Conservation (phyloP, 2,329 filamentous ascomycete genomes). For the Lasiodiplodia sp. region DNA sequence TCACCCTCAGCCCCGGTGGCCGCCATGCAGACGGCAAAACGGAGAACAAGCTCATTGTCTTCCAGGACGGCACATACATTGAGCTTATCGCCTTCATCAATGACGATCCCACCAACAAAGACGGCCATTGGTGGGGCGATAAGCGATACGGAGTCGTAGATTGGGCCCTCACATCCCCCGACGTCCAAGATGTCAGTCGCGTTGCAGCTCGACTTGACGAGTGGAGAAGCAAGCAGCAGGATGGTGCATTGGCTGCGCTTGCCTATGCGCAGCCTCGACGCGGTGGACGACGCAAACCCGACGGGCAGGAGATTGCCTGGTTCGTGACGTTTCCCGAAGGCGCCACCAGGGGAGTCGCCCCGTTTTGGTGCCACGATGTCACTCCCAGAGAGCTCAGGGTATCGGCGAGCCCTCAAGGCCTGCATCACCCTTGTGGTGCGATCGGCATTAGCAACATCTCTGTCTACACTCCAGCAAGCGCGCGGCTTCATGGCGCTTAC, state of each 20-base stretch:
- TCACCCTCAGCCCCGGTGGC: conserved; percentile 67
- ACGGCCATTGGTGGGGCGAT: conserved; percentile 63
- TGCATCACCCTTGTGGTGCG: conserved; percentile 60
- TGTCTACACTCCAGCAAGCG: conserved; percentile 35
- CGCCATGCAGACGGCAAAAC: conserved; percentile 67
- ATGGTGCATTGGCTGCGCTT: neutral
- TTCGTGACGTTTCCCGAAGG: conserved; percentile 60
- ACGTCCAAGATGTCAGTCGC: conserved; percentile 33
- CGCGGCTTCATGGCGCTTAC: conserved; percentile 12
- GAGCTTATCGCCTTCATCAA: conserved; percentile 70
- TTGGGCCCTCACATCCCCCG: conserved; percentile 63
- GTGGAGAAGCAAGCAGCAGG: conserved; percentile 1
- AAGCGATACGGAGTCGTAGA: conserved; percentile 64
- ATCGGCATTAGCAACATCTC: conserved; percentile 50
- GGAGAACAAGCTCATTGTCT: conserved; percentile 68
- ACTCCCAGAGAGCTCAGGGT: conserved; percentile 65
- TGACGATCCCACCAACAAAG: conserved; percentile 53
- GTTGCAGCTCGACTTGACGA: neutral
- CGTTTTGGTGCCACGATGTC: conserved; percentile 69
- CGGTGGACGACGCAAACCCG: conserved; percentile 48
- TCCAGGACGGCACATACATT: conserved; percentile 70
- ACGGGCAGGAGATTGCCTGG: conserved; percentile 67
- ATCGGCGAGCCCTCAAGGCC: conserved; percentile 51
- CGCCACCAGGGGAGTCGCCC: conserved; percentile 59
- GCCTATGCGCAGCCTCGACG: conserved; percentile 3